Evolutionary conservation across 257 asterid genomes (phyloP).

Genomic region (Solanum medicagineum): DNA sequence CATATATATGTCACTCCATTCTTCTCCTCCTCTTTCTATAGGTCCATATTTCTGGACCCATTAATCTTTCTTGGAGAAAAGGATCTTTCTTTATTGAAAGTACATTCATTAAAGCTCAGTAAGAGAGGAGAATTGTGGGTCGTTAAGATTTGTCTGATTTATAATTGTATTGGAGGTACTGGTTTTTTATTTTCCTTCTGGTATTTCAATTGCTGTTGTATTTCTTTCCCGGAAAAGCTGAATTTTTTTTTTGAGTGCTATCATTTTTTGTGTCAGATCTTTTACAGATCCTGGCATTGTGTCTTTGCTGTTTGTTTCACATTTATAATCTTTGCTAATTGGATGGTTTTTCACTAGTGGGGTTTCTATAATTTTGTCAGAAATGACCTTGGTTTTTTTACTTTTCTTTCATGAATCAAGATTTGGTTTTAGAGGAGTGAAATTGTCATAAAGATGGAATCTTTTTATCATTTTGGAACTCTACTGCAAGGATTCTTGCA

Average conservation of each 20-base stretch:
- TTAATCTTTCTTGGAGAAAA: neutral
- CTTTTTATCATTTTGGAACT: neutral
- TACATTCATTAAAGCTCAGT: neutral
- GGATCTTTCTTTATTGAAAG: neutral
- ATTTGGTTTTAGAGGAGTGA: neutral
- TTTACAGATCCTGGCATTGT: conserved; percentile 10
- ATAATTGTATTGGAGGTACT: conserved; percentile 6
- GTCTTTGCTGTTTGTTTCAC: neutral
- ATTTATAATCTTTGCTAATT: neutral
- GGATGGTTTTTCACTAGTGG: neutral
- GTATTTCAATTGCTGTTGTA: neutral
- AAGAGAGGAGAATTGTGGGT: neutral
- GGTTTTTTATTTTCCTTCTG: neutral
- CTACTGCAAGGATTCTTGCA: neutral
- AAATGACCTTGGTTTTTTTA: neutral
- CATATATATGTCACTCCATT: neutral
- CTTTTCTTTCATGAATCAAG: neutral
- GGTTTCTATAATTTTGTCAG: neutral
- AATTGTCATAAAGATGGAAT: neutral
- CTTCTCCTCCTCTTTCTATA: neutral
- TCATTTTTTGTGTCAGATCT: conserved; percentile 8
- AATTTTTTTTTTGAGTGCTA: neutral
- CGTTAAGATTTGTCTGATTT: neutral
- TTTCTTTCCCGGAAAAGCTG: neutral
- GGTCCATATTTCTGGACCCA: neutral